These are phyloP conservation scores for Alternaria atra DNA, from an alignment of 2,329 filamentous ascomycete genomes.

Conservation along the genomic window DNA sequence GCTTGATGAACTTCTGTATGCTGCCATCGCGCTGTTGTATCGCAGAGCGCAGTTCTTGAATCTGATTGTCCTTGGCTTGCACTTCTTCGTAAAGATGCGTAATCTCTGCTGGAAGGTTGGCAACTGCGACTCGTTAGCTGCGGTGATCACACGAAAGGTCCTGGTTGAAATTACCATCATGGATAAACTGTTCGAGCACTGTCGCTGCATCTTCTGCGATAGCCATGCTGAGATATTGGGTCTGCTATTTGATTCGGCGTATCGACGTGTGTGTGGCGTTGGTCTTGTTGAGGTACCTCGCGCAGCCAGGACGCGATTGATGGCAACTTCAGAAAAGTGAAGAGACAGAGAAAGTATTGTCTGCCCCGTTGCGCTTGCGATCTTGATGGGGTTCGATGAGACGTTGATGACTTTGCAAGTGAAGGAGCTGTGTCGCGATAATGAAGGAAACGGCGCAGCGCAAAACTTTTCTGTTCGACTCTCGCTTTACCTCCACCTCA, in stretches of 20 bases:
- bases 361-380: slow-evolving; percentile 3
- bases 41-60: slow-evolving; percentile 72
- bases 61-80: slow-evolving; percentile 77
- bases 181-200: slow-evolving; percentile 80
- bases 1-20: slow-evolving; percentile 83
- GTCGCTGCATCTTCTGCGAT: slow-evolving; percentile 69
- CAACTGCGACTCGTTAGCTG: slow-evolving; percentile 57
- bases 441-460: slow-evolving; percentile 10
- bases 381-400: slow-evolving; percentile 30
- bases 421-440: slow-evolving; percentile 15
- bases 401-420: slow-evolving; percentile 27
- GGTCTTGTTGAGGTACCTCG: neutral
- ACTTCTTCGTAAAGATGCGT: slow-evolving; percentile 86
- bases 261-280: slow-evolving; percentile 4
- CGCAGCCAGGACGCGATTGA: neutral
- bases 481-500: neutral
- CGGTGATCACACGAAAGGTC: neutral
- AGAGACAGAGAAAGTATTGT: neutral
- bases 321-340: neutral
- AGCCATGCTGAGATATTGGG: slow-evolving; percentile 36
- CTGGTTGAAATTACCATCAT: slow-evolving; percentile 63
- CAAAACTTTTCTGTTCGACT: neutral
- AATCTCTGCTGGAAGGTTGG: slow-evolving; percentile 83
- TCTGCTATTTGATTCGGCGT: neutral
- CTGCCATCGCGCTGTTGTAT: slow-evolving; percentile 77